Evolutionary conservation across 2,329 filamentous ascomycete species (phyloP).

Genomic region (Stachybotrys echinatus): DNA sequence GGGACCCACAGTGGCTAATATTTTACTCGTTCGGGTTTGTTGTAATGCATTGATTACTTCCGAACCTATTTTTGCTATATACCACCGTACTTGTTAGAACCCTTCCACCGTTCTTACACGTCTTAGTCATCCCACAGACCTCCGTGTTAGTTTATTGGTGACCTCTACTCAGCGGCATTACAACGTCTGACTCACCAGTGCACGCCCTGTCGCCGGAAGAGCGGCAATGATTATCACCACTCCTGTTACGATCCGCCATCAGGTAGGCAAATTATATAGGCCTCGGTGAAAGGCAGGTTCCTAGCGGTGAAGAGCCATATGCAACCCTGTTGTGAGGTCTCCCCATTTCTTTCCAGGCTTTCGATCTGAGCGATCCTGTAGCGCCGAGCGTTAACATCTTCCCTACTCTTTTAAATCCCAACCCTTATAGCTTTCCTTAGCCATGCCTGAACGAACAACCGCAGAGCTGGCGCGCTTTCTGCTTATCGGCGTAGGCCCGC

Average conservation of each 20-base stretch:
- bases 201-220: background rate
- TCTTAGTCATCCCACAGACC: background rate
- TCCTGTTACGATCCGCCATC: background rate
- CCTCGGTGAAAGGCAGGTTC: too few relatives aligned
- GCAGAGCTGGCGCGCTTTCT: background rate
- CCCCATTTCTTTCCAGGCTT: background rate
- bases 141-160: background rate
- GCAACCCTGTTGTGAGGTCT: too few relatives aligned
- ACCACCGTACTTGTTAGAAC: background rate
- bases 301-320: too few relatives aligned
- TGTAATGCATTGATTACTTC: too few relatives aligned
- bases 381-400: background rate
- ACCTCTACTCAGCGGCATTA: background rate
- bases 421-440: background rate
- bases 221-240: background rate
- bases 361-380: background rate
- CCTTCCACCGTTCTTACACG: background rate
- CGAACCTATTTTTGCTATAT: too few relatives aligned
- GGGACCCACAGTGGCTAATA: too few relatives aligned
- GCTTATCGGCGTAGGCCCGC: background rate
- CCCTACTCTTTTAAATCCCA: background rate
- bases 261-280: background rate
- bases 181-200: background rate
- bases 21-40: too few relatives aligned
- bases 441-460: background rate